phyloP scores from a whole-genome alignment of 2,329 filamentous ascomycete species.

The Aaosphaeria pasadenensis region DNA sequence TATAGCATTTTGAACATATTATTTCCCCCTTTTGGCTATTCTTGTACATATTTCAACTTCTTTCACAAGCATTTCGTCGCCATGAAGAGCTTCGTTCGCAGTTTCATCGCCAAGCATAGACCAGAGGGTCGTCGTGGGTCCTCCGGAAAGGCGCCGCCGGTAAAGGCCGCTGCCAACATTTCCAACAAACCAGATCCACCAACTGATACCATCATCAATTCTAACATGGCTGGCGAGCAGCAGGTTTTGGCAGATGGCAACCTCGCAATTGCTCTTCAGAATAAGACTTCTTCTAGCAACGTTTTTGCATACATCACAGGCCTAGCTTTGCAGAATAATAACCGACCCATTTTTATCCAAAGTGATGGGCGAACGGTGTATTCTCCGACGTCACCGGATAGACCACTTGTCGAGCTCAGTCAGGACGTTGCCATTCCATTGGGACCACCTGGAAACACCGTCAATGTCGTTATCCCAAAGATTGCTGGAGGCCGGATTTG shows the following conservation, averaged over 20 bases:
- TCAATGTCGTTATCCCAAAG: constrained; percentile 63
- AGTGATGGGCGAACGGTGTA: constrained; percentile 65
- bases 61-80: background rate
- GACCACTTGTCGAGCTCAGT: constrained; percentile 18
- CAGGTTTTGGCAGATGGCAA: constrained; percentile 36
- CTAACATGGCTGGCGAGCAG: constrained; percentile 7
- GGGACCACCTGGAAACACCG: constrained; percentile 59
- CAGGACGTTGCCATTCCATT: constrained; percentile 61
- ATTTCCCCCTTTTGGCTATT: background rate
- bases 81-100: constrained; percentile 23
- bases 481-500: constrained; percentile 70
- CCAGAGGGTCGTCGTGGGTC: background rate
- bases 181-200: constrained; percentile 4
- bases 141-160: constrained; percentile 1
- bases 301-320: constrained; percentile 73
- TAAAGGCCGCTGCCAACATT: background rate
- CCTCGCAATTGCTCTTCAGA: constrained; percentile 61
- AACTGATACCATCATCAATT: background rate
- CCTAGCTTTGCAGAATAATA: constrained; percentile 57
- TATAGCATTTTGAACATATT: background rate
- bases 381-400: constrained; percentile 59
- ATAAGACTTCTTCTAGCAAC: constrained; percentile 59
- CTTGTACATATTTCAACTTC: background rate
- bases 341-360: constrained; percentile 60
- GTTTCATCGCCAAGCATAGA: constrained; percentile 22